Base-by-base conservation (phyloP, 371 early-diverging fungal genomes). In the Furculomyces boomerangus region DNA sequence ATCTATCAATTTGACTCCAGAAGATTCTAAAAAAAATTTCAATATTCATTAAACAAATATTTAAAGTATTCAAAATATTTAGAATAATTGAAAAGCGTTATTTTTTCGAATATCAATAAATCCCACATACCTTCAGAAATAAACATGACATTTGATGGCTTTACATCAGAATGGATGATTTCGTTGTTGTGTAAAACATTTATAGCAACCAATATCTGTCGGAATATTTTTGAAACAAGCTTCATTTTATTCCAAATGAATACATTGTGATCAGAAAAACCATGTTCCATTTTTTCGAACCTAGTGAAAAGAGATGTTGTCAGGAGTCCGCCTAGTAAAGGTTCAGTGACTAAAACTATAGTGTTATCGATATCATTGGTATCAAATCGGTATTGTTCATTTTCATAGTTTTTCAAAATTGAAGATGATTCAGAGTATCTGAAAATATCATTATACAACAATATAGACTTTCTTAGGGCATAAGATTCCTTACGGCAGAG, bases 261-360 rank as follows among this genome's bases (percentile, higher is more conserved):
- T 16, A 67, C 49, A 20, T 43, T 43, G 13, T 41, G 50, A 16
- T 66, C 56, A 30, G 61, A 63, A 32, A 57, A 47, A 7, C 57
- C 35, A 3, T 50, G 43, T 26, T 67, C 60, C 22, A 67, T 39
- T 3, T 55, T 52, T 28, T 52, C 51, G 18, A 62, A 53, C 10
- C 65, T 58, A 37, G 39, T 56, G 13, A 60, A 60, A 37, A 67
- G 59, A 20, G 67, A 62, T 22, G 61, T 60, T 44, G 56, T 59
- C 20, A 68, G 56, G 2, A 62, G 60, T 8, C 60, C 60, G 27
- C 69, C 69, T 24, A 64, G 46, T 22, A 68, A 39, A 8, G 68
- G 64, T 55, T 68, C 69, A 67, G 66, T 68, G 31, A 67, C 67
- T 40, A 68, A 32, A 25, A 66, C 61, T 5, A 59, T 66, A n/a